A percentile compares a stretch with the other conserved stretches of the same genome.
These are phyloP conservation scores for Colletotrichum lini DNA, from an alignment of 2,329 filamentous ascomycete species.

Conservation along the genomic window DNA sequence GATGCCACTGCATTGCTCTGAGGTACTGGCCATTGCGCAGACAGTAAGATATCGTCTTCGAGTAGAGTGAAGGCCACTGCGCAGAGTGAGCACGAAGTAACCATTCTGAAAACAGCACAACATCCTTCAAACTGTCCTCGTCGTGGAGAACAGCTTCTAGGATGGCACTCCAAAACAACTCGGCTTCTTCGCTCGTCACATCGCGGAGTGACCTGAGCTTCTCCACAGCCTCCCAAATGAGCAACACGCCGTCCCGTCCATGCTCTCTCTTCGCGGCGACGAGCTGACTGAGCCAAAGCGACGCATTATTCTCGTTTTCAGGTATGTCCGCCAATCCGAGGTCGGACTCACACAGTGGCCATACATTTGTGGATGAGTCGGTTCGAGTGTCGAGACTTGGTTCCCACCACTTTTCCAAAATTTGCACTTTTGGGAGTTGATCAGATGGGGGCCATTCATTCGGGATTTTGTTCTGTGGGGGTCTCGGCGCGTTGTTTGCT, in stretches of 20 bases:
- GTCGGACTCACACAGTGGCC: neutral
- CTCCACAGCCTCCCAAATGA: constrained; percentile 48
- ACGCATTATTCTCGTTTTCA: constrained; percentile 39
- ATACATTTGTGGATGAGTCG: neutral
- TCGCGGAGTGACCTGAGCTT: constrained; percentile 45
- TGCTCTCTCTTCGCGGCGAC: constrained; percentile 43
- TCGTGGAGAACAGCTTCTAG: constrained; percentile 49
- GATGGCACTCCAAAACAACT: constrained; percentile 48
- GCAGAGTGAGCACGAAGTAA: constrained; percentile 56
- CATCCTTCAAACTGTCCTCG: constrained; percentile 48
- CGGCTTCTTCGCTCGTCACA: constrained; percentile 45
- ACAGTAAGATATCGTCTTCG: constrained; percentile 60
- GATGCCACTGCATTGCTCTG: constrained; percentile 63
- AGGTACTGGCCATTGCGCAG: constrained; percentile 56
- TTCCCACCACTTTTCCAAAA: neutral
- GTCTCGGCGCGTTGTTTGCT: neutral
- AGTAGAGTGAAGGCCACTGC: constrained; percentile 66
- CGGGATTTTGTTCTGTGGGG: neutral
- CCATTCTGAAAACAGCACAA: constrained; percentile 59
- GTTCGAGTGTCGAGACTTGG: neutral
- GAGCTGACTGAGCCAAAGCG: constrained; percentile 44
- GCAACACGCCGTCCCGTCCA: constrained; percentile 45
- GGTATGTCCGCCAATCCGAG: constrained; percentile 16
- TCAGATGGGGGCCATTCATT: neutral
- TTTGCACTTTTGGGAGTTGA: neutral